Evolutionary conservation across 805 yeast species (phyloP), one percentile per base, ranked within the genome.

Genomic region (Clavispora vitiphila): DNA sequence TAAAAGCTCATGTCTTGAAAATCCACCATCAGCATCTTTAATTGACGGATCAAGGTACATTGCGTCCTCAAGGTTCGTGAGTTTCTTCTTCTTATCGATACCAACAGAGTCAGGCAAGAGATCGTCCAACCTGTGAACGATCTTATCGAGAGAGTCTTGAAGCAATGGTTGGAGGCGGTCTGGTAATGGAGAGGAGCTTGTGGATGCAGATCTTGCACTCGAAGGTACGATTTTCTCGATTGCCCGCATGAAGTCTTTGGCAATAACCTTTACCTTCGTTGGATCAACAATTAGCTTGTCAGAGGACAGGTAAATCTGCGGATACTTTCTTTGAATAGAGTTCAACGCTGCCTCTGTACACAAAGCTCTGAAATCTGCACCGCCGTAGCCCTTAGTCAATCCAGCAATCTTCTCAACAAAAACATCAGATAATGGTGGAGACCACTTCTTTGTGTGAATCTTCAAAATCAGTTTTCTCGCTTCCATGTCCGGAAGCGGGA

Each of bases 301-400:
- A 40, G 75, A 71, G 8, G 90, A 76, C 48, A 74, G 66, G 62
- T 93, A 93, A 35, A 93, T 91, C 62, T 93, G 98, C 0, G 99
- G 99, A 52, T 83, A 91, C 35, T 83, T 78, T 49, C 98, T 70
- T 63, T 91, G 97, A 31, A 93, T 91, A 54, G 96, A 83, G 54
- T 84, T 82, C 47, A 93, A 70, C 0, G 98, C 98, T 23, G 97
- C 90, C 59, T 93, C 99, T 0, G 98, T 91, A 60, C 98, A 89
- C 23, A 93, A 67, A 0, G 98, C 96, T 41, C 96, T 71, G 48
- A 93, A 68, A 61, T 93, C 99, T 2, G 99, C 98, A 68, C 99
- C 99, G 36, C 99, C 99, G 57, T 86, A 93, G 0, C 99, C 99
- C 59, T 90, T 91, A 0, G 99, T 91, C 43, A 87, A 64, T 16